These are phyloP conservation scores for Wickerhamomyces kurtzmanii DNA, from an alignment of 805 yeast genomes.

Conservation along the genomic window DNA sequence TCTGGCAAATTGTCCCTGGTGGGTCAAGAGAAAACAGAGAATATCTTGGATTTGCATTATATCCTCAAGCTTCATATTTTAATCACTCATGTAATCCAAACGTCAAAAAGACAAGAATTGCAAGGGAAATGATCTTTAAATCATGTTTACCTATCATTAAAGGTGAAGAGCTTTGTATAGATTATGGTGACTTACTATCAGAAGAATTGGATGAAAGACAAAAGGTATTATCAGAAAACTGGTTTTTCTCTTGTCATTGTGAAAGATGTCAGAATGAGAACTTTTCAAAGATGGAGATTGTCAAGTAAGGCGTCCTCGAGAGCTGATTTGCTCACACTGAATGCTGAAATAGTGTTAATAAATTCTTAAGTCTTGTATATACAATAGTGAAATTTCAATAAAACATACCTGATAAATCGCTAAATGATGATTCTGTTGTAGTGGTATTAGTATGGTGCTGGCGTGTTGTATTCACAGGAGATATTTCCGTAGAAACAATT, in stretches of 20 bases:
- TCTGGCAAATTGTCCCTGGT: constrained; percentile 38
- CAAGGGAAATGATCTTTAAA: constrained; percentile 29
- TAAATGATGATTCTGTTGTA: constrained; percentile 12
- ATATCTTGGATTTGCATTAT: constrained; percentile 50
- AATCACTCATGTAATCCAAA: constrained; percentile 62
- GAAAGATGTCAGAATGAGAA: constrained; percentile 26
- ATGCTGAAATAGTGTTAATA: constrained; percentile 5
- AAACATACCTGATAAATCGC: constrained; percentile 22
- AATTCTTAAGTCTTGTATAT: constrained; percentile 3
- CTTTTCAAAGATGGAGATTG: constrained; percentile 15
- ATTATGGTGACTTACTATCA: constrained; percentile 43
- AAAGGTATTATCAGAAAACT: constrained; percentile 31
- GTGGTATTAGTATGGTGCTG: neutral
- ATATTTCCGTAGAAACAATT: too few relatives aligned
- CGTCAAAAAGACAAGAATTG: constrained; percentile 31
- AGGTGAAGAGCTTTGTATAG: constrained; percentile 47
- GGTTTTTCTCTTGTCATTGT: constrained; percentile 56
- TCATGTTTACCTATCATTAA: constrained; percentile 26
- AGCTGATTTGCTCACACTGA: constrained; percentile 28
- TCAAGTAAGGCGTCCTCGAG: constrained; percentile 30
- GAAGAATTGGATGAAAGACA: constrained; percentile 32
- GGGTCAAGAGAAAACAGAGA: constrained; percentile 35
- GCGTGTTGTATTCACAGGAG: neutral
- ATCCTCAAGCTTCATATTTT: constrained; percentile 57
- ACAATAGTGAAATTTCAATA: neutral